Evolutionary conservation across 1,139 yeast genomes (phyloP), one percentile per base, ranked within the genome.

Genomic region (Groenewaldozyma auringiensis): DNA sequence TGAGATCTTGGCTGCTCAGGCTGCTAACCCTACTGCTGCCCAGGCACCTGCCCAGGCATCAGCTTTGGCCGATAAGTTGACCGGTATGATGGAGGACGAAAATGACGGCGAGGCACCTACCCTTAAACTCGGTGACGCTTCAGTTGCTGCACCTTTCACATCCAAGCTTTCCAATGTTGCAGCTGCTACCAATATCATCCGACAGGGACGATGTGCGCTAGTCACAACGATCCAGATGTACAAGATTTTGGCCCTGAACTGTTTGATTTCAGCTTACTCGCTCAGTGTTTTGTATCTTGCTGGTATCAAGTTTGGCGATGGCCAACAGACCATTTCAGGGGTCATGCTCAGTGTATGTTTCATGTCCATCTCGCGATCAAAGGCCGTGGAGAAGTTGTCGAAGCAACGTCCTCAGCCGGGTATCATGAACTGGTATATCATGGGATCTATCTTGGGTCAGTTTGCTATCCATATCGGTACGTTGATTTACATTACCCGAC

Each of bases 141-240:
- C 97, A 22, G 96, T 94, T 59, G 99, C 99, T 47, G 99, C 99
- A 35, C 99, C 99, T 40, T 88, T 92, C 64, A 92, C 99, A 17
- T 89, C 97, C 22, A 92, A 92, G 64, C 77, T 92, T 56, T 79
- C 96, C 33, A 85, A 84, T 63, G 98, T 94, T 42, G 78, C 92
- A 47, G 83, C 98, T 46, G 96, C 94, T 48, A 85, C 95, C 45
- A 83, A 88, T 61, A 86, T 92, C 55, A 78, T 92, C 57, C 89
- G 99, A 69, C 97, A 94, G 74, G 99, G 99, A 56, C 88, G 99
- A 70, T 87, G 96, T 73, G 96, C 99, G 9, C 74, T 92, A 58
- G 96, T 94, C 47, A 88, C 96, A 14, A 92, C 98, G 18, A 89
- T 92, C 61, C 98, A 92, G 70, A 94, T 92, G 98, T 94, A 94